Evolutionary conservation across 208 protist species (phyloP).

Genomic region (Polymyxa betae): DNA sequence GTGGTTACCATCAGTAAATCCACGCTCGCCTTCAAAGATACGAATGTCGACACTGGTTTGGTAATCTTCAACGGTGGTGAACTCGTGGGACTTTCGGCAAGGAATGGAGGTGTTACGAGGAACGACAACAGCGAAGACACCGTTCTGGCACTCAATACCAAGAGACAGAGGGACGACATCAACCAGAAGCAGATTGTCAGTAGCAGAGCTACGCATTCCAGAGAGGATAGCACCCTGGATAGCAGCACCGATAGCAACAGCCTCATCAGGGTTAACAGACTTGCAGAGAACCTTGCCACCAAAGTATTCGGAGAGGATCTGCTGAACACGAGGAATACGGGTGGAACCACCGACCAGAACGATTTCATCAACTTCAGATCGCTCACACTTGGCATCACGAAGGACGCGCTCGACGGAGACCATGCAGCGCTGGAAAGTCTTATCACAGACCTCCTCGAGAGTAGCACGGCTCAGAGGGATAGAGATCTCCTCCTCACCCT

Average conservation of each 20-base stretch:
- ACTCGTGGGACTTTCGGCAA: conserved; percentile 56
- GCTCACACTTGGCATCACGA: conserved; percentile 40
- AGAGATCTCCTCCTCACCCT: conserved; percentile 80
- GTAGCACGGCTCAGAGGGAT: not conserved
- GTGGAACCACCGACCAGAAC: conserved; percentile 74
- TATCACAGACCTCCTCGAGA: conserved; percentile 30
- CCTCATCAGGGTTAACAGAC: conserved; percentile 76
- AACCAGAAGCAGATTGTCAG: conserved; percentile 60
- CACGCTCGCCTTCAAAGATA: conserved; percentile 61
- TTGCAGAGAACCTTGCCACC: conserved; percentile 59
- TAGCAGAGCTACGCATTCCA: not conserved
- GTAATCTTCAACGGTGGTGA: conserved; percentile 65
- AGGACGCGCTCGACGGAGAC: conserved; percentile 53
- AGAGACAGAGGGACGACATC: conserved; percentile 68
- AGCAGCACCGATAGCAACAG: conserved; percentile 94
- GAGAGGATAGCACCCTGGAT: conserved; percentile 87
- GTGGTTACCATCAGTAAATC: conserved; percentile 54
- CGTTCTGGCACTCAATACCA: conserved; percentile 61
- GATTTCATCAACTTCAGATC: conserved; percentile 68
- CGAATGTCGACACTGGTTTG: conserved; percentile 54
- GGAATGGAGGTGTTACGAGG: conserved; percentile 69
- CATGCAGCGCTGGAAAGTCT: conserved; percentile 55
- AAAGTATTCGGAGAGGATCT: conserved; percentile 64
- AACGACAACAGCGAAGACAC: conserved; percentile 50
- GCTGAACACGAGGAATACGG: conserved; percentile 64